Conservation (phyloP, 2,329 filamentous ascomycete genomes). For the Drechslerella stenobrocha region DNA sequence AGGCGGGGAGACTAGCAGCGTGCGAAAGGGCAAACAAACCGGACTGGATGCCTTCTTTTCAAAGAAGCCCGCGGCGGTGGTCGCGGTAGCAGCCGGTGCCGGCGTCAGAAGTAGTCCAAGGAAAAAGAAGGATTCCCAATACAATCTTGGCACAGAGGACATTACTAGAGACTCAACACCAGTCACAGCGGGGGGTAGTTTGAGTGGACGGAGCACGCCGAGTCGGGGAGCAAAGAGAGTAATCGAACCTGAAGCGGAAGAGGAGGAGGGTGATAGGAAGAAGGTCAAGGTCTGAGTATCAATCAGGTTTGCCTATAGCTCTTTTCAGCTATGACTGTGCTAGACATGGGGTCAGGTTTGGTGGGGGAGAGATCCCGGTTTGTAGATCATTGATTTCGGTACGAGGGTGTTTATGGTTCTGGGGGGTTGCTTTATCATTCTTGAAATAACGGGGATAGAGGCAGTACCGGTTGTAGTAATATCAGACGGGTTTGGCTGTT, state of each 20-base stretch:
- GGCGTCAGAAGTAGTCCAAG: constrained; percentile 45
- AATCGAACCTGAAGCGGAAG: constrained; percentile 19
- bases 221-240: constrained; percentile 32
- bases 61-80: constrained; percentile 21
- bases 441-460: constrained; percentile 3
- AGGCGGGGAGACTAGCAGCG: constrained; percentile 7
- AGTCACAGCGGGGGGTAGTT: constrained; percentile 28
- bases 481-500: not conserved
- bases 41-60: constrained; percentile 40
- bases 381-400: not conserved
- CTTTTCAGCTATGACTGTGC: not conserved
- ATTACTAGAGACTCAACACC: constrained; percentile 31
- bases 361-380: no score
- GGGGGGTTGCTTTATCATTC: not conserved
- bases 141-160: constrained; percentile 14
- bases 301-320: not conserved
- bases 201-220: constrained; percentile 39
- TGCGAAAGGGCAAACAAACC: constrained; percentile 28
- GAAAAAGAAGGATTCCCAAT: constrained; percentile 25
- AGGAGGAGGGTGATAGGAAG: constrained; percentile 35
- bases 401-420: constrained; percentile 25
- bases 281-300: constrained; percentile 26
- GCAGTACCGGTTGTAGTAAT: not conserved
- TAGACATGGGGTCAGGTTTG: no score
- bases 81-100: not conserved